A percentile compares a stretch with the other conserved stretches of the same genome.
These are phyloP conservation scores for Cryphonectria parasitica DNA, from an alignment of 2,329 filamentous ascomycete species.

Conservation along the genomic window DNA sequence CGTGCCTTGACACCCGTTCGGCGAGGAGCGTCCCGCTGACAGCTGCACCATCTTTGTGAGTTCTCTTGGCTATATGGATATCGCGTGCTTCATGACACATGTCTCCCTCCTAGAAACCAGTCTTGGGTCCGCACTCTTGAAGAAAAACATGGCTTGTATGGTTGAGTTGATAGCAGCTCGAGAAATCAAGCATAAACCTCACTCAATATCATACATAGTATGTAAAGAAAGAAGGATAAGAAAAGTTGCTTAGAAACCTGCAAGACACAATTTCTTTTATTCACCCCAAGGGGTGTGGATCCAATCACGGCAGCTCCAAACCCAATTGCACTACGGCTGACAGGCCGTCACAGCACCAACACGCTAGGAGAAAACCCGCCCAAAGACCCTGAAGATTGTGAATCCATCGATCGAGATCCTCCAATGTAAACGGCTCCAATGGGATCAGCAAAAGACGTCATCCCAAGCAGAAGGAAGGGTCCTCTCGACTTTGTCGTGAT, in stretches of 20 bases:
- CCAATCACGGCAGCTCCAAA: not conserved
- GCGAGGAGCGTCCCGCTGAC: not conserved
- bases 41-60: not conserved
- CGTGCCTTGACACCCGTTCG: not conserved
- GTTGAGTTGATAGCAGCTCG: not conserved
- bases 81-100: not conserved
- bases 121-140: no score
- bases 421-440: not conserved
- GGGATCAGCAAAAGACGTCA: not conserved
- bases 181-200: not conserved
- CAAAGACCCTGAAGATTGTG: conserved; percentile 2
- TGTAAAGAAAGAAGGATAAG: not conserved
- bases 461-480: not conserved
- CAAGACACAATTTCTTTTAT: not conserved
- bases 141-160: no score
- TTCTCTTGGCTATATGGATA: not conserved
- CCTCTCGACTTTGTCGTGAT: not conserved
- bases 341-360: not conserved
- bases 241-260: not conserved
- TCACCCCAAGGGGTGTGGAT: not conserved
- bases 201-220: no score
- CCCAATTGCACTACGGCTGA: not conserved
- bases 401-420: conserved; percentile 8
- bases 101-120: no score
- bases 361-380: not conserved